A percentile compares a stretch with the other conserved stretches of the same genome.
phyloP scores from a whole-genome alignment of 305 asterid species.

The Plantago lanceolata region DNA sequence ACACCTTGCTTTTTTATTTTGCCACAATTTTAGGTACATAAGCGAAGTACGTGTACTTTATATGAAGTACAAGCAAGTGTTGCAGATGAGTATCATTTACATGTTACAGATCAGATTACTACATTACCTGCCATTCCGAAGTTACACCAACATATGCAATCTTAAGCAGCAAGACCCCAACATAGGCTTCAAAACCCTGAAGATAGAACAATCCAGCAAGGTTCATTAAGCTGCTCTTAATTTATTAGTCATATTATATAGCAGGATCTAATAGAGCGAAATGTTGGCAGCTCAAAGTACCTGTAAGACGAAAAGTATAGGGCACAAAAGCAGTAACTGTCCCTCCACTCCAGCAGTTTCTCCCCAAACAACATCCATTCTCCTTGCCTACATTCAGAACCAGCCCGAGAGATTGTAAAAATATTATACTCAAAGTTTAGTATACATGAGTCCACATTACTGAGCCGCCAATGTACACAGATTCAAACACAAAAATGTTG shows the following conservation, averaged over 20 bases:
- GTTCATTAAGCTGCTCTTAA: constrained; percentile 7
- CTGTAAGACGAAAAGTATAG: constrained; percentile 80
- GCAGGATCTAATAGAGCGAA: not conserved
- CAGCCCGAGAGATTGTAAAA: constrained; percentile 13
- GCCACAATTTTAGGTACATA: too few species aligned
- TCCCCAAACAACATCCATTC: constrained; percentile 99
- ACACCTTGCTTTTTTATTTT: too few species aligned
- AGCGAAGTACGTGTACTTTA: not conserved
- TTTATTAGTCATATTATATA: not conserved
- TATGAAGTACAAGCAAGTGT: constrained; percentile 5
- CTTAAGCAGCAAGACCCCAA: constrained; percentile 77
- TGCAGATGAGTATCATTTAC: constrained; percentile 3
- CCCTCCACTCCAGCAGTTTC: constrained; percentile 99
- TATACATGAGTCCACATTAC: too few species aligned
- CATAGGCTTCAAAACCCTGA: constrained; percentile 91
- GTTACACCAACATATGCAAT: constrained; percentile 65
- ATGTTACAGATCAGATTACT: constrained; percentile 7
- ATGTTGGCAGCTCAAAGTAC: constrained; percentile 34
- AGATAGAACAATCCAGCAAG: constrained; percentile 7
- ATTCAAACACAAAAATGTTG: too few species aligned
- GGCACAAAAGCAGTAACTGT: constrained; percentile 73
- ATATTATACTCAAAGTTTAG: constrained; percentile 4
- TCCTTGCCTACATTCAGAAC: constrained; percentile 62
- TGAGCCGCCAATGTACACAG: too few species aligned
- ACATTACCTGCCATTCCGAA: constrained; percentile 91